These are phyloP conservation scores for Verbena officinalis DNA, from an alignment of 257 asterid genomes.

Conservation along the genomic window DNA sequence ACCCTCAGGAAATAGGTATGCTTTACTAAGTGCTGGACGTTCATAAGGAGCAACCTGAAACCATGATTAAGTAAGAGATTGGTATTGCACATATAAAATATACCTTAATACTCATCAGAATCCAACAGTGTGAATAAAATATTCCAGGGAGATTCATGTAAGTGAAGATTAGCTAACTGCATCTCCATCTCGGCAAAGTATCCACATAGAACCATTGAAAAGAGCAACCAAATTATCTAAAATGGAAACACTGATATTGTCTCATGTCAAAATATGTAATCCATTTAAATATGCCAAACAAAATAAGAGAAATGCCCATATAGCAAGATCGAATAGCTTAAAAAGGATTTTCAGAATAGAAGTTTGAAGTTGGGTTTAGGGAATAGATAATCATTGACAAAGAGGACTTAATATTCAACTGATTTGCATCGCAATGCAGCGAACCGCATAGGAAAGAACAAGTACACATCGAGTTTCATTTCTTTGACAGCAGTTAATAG, in stretches of 20 bases:
- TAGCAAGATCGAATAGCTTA: too few relatives aligned
- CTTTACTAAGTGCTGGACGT: conserved; percentile 98
- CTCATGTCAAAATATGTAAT: not conserved
- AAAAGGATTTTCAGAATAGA: not conserved
- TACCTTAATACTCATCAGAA: not conserved
- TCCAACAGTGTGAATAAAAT: not conserved
- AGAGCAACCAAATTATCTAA: not conserved
- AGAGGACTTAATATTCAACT: not conserved
- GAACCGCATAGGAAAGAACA: not conserved
- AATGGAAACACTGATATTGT: not conserved
- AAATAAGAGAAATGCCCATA: not conserved
- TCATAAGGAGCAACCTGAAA: conserved; percentile 98
- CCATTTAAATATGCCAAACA: not conserved
- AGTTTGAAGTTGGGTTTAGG: not conserved
- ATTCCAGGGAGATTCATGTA: not conserved
- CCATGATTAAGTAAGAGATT: conserved; percentile 23
- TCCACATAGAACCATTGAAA: not conserved
- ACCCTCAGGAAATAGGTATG: conserved; percentile 95
- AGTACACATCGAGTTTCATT: not conserved
- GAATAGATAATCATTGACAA: not conserved
- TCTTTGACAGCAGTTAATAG: not conserved
- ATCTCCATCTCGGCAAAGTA: not conserved
- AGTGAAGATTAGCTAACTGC: not conserved
- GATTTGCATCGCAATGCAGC: not conserved
- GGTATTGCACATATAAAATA: not conserved